Evolutionary conservation across 192 early-diverging fungal genomes (phyloP).

Genomic region (Umbelopsis sp.): DNA sequence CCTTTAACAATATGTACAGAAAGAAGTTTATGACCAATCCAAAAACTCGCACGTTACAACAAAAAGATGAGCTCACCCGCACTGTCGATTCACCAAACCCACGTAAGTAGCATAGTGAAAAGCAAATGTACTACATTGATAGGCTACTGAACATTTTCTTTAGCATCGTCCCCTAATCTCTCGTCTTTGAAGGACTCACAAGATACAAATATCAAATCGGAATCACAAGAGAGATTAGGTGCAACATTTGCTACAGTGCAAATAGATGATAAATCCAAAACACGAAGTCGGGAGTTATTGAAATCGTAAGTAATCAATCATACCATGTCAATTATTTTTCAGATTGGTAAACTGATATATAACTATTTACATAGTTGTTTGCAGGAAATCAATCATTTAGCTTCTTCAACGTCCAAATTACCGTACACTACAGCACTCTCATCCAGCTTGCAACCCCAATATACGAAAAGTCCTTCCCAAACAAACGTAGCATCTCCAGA

Average conservation of each 20-base stretch:
- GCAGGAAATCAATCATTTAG: conserved; percentile 62
- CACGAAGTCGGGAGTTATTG: conserved; percentile 64
- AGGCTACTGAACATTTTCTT: not conserved
- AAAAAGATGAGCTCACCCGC: not conserved
- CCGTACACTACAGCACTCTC: conserved; percentile 23
- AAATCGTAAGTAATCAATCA: conserved; percentile 58
- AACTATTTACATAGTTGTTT: conserved; percentile 42
- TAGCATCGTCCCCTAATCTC: conserved; percentile 3
- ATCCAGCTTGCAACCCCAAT: not conserved
- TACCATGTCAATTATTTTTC: not conserved
- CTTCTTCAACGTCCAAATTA: conserved; percentile 43
- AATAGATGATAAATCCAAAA: conserved; percentile 43
- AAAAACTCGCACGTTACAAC: conserved; percentile 4
- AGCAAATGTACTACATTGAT: not conserved
- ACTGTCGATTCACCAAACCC: conserved; percentile 31
- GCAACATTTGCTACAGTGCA: not conserved
- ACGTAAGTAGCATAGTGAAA: conserved; percentile 10
- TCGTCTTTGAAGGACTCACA: not conserved
- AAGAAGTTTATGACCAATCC: conserved; percentile 17
- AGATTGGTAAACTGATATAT: not conserved
- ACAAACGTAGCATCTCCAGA: not conserved
- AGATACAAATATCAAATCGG: not conserved
- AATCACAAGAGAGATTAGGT: not conserved
- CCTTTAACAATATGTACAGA: not conserved
- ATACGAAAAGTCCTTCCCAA: not conserved